These are phyloP conservation scores for Aspergillus candidus DNA, from an alignment of 2,329 filamentous ascomycete genomes.

Conservation along the genomic window DNA sequence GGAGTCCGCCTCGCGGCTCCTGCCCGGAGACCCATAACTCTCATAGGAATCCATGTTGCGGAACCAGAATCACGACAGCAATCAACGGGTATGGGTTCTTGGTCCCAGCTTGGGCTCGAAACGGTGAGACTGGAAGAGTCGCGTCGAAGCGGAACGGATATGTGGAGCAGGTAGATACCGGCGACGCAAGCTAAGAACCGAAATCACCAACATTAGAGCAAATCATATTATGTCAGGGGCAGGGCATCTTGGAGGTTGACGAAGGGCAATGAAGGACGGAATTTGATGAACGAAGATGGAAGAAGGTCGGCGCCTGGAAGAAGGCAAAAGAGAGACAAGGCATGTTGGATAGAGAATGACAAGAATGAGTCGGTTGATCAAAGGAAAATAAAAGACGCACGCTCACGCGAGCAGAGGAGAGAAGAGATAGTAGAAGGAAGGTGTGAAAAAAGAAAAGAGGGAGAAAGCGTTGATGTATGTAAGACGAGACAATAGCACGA, in stretches of 20 bases:
- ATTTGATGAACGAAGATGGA: conserved; percentile 19
- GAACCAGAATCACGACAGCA: conserved; percentile 1
- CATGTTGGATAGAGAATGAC: conserved; percentile 11
- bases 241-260: conserved; percentile 18
- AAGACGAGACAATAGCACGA: conserved; percentile 3
- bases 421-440: conserved; percentile 9
- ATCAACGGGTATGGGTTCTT: not conserved
- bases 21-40: conserved; percentile 40
- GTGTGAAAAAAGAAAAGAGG: conserved; percentile 6
- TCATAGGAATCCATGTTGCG: conserved; percentile 43
- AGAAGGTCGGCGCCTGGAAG: conserved; percentile 14
- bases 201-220: conserved; percentile 35
- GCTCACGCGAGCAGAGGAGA: conserved; percentile 13
- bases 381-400: conserved; percentile 16
- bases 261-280: conserved; percentile 17
- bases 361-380: conserved; percentile 9
- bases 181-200: conserved; percentile 30
- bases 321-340: conserved; percentile 12
- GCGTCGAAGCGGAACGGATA: not conserved
- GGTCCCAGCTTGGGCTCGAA: not conserved
- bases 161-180: conserved; percentile 6
- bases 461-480: not conserved
- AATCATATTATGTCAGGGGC: conserved; percentile 17
- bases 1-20: conserved; percentile 37
- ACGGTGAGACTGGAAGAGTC: not conserved